Evolutionary conservation across 2,329 filamentous ascomycete genomes (phyloP).

Genomic region (Penicillium brevicompactum): DNA sequence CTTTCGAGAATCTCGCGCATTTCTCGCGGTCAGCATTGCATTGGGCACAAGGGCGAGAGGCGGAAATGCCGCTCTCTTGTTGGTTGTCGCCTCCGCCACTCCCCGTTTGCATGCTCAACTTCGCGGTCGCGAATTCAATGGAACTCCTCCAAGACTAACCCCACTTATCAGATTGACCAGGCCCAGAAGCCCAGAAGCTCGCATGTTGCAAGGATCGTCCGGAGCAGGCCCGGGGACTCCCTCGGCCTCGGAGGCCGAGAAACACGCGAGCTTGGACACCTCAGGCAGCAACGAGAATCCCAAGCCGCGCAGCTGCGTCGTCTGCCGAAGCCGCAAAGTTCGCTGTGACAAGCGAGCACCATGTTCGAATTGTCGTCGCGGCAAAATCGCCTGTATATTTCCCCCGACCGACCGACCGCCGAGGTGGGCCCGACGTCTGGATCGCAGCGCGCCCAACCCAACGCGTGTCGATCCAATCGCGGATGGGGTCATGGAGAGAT

Average conservation of each 20-base stretch:
- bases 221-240: background rate
- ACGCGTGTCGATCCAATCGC: slow-evolving; percentile 30
- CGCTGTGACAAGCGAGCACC: slow-evolving; percentile 60
- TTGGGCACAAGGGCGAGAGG: background rate
- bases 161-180: no score
- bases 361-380: slow-evolving; percentile 60
- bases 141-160: no score
- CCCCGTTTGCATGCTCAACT: background rate
- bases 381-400: slow-evolving; percentile 55
- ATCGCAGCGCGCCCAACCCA: slow-evolving; percentile 32
- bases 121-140: no score
- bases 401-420: slow-evolving; percentile 55
- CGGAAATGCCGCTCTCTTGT: background rate
- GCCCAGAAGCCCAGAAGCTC: background rate
- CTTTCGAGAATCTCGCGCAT: background rate
- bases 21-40: slow-evolving; percentile 3
- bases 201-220: background rate
- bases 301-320: slow-evolving; percentile 52
- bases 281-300: slow-evolving; percentile 1
- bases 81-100: background rate
- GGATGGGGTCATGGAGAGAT: slow-evolving; percentile 51
- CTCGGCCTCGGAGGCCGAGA: slow-evolving; percentile 16
- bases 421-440: slow-evolving; percentile 57
- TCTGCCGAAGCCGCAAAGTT: slow-evolving; percentile 59
- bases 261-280: slow-evolving; percentile 10